A percentile compares a stretch with the other conserved stretches of the same genome.
phyloP scores from a whole-genome alignment of 2,329 filamentous ascomycete species.

The Cadophora luteo-olivacea region DNA sequence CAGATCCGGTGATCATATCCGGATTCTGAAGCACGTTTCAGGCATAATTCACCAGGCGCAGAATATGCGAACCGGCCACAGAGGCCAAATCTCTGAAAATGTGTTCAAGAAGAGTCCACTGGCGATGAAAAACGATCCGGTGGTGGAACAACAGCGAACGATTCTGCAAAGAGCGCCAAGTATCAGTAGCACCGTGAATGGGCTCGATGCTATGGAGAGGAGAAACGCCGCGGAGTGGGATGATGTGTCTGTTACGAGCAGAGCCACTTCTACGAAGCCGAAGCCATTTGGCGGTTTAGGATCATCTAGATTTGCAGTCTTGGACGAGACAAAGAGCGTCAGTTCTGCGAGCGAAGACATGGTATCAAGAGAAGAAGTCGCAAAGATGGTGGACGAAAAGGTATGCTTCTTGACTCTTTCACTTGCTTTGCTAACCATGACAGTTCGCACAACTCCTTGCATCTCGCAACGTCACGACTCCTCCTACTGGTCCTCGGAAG shows the following conservation, averaged over 20 bases:
- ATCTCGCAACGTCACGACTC: slow-evolving; percentile 4
- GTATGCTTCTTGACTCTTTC: slow-evolving; percentile 18
- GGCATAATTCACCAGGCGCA: slow-evolving; percentile 31
- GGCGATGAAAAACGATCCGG: not conserved
- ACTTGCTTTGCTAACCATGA: not conserved
- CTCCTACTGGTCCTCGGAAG: not conserved
- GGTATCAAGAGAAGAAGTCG: slow-evolving; percentile 29
- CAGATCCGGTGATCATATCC: slow-evolving; percentile 32
- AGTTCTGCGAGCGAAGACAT: slow-evolving; percentile 14
- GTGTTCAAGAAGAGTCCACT: slow-evolving; percentile 28
- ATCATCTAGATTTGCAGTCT: slow-evolving; percentile 28
- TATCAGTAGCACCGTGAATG: slow-evolving; percentile 18
- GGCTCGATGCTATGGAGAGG: slow-evolving; percentile 30
- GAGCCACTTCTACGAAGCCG: slow-evolving; percentile 1
- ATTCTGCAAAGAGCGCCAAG: slow-evolving; percentile 8
- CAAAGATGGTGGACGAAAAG: slow-evolving; percentile 32
- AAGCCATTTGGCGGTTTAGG: slow-evolving; percentile 28
- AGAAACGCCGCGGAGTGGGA: slow-evolving; percentile 39
- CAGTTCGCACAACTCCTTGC: slow-evolving; percentile 27
- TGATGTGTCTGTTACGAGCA: slow-evolving; percentile 26
- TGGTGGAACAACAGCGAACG: slow-evolving; percentile 23
- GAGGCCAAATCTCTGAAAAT: slow-evolving; percentile 31
- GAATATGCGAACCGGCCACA: slow-evolving; percentile 27
- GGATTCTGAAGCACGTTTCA: slow-evolving; percentile 34
- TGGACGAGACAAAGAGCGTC: slow-evolving; percentile 26